These are phyloP conservation scores for Sporisorium graminicola DNA, from an alignment of 1,284 basidiomycete genomes.

Conservation along the genomic window DNA sequence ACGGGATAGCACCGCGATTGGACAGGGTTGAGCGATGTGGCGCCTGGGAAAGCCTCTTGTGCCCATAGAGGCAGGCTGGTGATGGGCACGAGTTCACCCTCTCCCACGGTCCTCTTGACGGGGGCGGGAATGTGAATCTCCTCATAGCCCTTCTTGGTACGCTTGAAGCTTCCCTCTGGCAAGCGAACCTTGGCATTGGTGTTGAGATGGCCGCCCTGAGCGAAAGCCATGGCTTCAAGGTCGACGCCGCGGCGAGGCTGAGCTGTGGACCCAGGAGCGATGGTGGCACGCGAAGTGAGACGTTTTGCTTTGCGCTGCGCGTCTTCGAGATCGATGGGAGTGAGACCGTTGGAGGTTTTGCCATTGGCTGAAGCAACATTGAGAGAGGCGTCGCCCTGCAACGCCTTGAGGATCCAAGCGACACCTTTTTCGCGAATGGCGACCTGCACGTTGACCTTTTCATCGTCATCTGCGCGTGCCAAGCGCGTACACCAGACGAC, in stretches of 20 bases:
- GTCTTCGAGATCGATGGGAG: conserved; percentile 81
- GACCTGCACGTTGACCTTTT: conserved; percentile 93
- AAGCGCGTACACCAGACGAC: conserved; percentile 99
- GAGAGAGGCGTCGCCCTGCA: conserved; percentile 69
- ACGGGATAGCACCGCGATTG: conserved; percentile 79
- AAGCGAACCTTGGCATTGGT: conserved; percentile 98
- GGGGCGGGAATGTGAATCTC: conserved; percentile 98
- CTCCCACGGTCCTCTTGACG: conserved; percentile 77
- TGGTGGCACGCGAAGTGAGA: conserved; percentile 87
- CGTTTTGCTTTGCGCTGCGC: conserved; percentile 65
- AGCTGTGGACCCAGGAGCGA: conserved; percentile 84
- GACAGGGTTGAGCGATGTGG: conserved; percentile 88
- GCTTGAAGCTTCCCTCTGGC: conserved; percentile 97
- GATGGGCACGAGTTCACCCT: conserved; percentile 81
- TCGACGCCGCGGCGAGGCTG: conserved; percentile 89
- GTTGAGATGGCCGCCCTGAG: conserved; percentile 95
- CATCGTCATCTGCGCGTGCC: conserved; percentile 88
- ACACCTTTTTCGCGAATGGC: conserved; percentile 97
- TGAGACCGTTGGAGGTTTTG: conserved; percentile 71
- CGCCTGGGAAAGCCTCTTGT: conserved; percentile 70
- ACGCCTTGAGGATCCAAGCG: conserved; percentile 92
- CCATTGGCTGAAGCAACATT: conserved; percentile 30
- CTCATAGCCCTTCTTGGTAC: conserved; percentile 95
- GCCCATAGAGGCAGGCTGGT: conserved; percentile 87
- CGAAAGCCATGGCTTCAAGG: conserved; percentile 93